phyloP scores from a whole-genome alignment of 441 rosid species.

The Corymbia citriodora region DNA sequence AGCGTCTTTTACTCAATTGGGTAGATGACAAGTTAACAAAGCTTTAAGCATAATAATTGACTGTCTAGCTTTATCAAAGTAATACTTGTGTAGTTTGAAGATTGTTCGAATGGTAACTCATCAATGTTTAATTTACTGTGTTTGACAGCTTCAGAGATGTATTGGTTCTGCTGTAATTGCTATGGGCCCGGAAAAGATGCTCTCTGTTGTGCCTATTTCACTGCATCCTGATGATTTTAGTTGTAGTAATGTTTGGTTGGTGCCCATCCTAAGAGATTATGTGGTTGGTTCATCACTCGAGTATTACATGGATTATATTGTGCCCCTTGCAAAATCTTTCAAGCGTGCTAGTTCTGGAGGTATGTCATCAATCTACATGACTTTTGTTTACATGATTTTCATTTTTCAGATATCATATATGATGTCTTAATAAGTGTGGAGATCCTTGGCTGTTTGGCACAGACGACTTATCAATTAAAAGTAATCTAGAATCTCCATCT shows the following conservation, averaged over 20 bases:
- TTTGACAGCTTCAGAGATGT: constrained; percentile 60
- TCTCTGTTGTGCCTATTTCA: constrained; percentile 63
- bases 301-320: constrained; percentile 71
- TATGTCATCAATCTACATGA: constrained; percentile 15
- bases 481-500: background rate
- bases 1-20: background rate
- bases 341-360: constrained; percentile 58
- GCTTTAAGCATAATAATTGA: background rate
- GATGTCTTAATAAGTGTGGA: background rate
- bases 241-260: constrained; percentile 70
- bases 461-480: background rate
- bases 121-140: background rate
- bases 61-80: background rate
- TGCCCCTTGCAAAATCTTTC: constrained; percentile 77
- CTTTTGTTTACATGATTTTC: background rate
- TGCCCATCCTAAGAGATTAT: constrained; percentile 65
- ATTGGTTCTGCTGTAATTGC: constrained; percentile 84
- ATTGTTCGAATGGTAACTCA: background rate
- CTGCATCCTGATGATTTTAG: constrained; percentile 41
- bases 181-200: constrained; percentile 75
- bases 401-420: background rate
- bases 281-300: constrained; percentile 66
- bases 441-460: background rate
- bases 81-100: background rate
- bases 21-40: background rate